A percentile compares a stretch with the other conserved stretches of the same genome.
Conservation (phyloP, 179 eudicot genomes). For the Amaranthus tricolor region DNA sequence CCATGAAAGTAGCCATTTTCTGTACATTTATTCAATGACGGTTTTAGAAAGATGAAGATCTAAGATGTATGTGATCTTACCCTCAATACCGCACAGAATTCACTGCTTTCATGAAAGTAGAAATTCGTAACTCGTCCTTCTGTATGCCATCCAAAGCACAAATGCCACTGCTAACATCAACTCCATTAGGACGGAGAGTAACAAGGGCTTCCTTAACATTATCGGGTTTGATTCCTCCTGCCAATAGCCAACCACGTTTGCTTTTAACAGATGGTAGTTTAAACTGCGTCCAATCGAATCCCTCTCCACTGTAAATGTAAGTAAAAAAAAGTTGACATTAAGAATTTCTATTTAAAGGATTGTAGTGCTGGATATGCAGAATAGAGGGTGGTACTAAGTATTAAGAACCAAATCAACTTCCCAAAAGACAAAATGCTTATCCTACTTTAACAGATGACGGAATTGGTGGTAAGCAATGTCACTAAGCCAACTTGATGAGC, state of each 20-base stretch:
- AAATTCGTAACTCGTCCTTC: constrained; percentile 59
- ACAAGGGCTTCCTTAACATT: constrained; percentile 67
- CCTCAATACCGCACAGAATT: constrained; percentile 48
- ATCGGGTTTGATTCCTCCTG: constrained; percentile 86
- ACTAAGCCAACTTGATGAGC: too few species aligned
- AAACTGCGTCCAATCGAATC: constrained; percentile 78
- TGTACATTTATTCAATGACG: background rate
- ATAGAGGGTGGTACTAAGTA: too few species aligned
- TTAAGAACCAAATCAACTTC: too few species aligned
- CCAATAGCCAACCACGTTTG: constrained; percentile 89
- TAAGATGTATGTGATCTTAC: background rate
- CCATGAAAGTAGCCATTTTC: background rate
- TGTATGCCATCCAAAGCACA: constrained; percentile 76
- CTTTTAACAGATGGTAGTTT: constrained; percentile 65
- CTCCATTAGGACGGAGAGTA: constrained; percentile 65
- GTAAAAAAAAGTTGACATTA: background rate
- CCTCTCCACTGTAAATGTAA: constrained; percentile 67
- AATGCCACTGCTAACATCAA: constrained; percentile 95
- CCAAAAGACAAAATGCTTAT: too few species aligned
- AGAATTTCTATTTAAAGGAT: too few species aligned
- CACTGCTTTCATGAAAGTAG: constrained; percentile 68
- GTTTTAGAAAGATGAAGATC: background rate
- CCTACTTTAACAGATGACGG: too few species aligned
- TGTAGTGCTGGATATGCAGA: too few species aligned
- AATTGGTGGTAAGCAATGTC: too few species aligned